phyloP scores from a whole-genome alignment of 495 filamentous ascomycete genomes.

The Talaromyces adpressus region DNA sequence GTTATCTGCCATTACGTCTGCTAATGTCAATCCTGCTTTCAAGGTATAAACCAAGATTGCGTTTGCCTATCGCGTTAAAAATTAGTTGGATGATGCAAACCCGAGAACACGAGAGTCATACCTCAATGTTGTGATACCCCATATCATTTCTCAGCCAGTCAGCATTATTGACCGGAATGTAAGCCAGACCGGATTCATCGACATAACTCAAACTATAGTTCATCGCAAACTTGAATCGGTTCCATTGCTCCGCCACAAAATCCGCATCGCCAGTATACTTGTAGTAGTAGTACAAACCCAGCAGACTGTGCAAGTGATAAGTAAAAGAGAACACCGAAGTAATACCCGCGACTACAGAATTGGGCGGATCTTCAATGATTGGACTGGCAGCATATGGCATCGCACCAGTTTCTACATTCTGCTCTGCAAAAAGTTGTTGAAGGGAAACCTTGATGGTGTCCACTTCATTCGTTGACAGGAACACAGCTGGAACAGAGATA shows the following conservation, averaged over 20 bases:
- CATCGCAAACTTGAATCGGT: conserved; percentile 38
- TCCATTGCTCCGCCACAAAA: conserved; percentile 39
- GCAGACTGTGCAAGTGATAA: conserved; percentile 51
- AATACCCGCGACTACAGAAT: conserved; percentile 47
- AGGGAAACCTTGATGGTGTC: conserved; percentile 33
- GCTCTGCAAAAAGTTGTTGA: background rate
- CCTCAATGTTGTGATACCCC: conserved; percentile 19
- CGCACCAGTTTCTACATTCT: background rate
- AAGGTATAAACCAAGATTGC: conserved; percentile 29
- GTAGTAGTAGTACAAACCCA: conserved; percentile 47
- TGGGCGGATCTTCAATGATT: conserved; percentile 27
- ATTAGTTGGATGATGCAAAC: background rate
- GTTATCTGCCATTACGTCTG: conserved; percentile 17
- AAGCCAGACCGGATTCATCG: conserved; percentile 37
- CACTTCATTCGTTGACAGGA: conserved; percentile 48
- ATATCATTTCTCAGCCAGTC: conserved; percentile 43
- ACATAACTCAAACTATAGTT: conserved; percentile 38
- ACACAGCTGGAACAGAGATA: conserved; percentile 43
- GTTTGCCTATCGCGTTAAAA: conserved; percentile 21
- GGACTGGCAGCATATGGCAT: background rate
- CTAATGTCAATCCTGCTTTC: conserved; percentile 19
- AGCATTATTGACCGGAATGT: conserved; percentile 33
- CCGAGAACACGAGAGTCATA: background rate
- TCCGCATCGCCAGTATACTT: conserved; percentile 42
- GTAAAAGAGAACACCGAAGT: conserved; percentile 40